A percentile compares a stretch with the other conserved stretches of the same genome.
phyloP scores from a whole-genome alignment of 2,329 filamentous ascomycete species.

The Trichoderma sp. region DNA sequence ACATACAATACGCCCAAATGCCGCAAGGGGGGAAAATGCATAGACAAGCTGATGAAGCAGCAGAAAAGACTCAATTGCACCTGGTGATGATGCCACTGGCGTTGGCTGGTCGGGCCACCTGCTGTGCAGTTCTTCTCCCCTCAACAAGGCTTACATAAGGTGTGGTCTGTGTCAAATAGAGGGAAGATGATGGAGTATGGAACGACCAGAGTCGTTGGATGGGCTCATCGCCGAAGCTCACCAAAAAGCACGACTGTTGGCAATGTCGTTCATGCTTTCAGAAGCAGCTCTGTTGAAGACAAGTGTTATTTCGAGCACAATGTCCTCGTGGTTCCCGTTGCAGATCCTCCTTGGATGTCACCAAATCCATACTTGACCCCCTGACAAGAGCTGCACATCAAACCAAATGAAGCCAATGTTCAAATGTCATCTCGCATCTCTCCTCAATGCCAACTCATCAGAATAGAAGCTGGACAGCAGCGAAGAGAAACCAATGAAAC shows the following conservation, averaged over 20 bases:
- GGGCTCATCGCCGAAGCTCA: background rate
- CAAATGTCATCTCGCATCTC: too few species aligned
- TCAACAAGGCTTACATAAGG: background rate
- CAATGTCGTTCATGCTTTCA: too few species aligned
- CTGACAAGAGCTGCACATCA: too few species aligned
- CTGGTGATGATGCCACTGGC: slow-evolving; percentile 20
- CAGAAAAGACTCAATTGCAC: slow-evolving; percentile 14
- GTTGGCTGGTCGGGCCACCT: background rate
- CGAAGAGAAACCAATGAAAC: background rate
- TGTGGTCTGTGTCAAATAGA: background rate
- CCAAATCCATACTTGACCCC: too few species aligned
- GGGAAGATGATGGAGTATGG: background rate
- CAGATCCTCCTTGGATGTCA: too few species aligned
- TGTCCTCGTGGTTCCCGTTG: too few species aligned
- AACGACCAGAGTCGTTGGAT: background rate
- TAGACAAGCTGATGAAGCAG: background rate
- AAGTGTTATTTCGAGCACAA: too few species aligned
- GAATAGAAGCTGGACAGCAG: background rate
- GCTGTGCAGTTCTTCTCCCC: background rate
- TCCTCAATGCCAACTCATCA: background rate
- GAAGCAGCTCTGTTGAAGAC: too few species aligned
- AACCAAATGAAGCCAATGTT: too few species aligned
- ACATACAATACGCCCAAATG: too few species aligned
- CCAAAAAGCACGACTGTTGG: too few species aligned
- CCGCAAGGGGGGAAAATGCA: background rate